Base-by-base conservation (phyloP, 805 yeast species). In the Schwanniomyces polymorphus region DNA sequence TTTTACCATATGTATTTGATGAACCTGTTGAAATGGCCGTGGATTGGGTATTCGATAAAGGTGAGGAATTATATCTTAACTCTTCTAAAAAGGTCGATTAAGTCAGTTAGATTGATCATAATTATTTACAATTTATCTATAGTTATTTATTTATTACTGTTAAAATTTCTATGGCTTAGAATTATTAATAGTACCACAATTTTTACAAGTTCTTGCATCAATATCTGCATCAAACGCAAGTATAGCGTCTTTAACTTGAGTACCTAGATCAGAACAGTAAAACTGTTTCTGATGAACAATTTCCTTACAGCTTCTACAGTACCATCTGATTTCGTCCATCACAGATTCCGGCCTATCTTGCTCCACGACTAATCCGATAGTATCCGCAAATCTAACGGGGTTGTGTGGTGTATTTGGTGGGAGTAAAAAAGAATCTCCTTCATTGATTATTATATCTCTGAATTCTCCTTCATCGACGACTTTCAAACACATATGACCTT, bases 321-420 rank as follows among this genome's bases (percentile, higher is more conserved):
- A 91, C 97, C 97, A 91, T 57, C 97, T 76, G 57, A 91, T 72
- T 52, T 80, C 79, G 63, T 91, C 97, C 49, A 79, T 74, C 18
- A 78, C 70, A 1, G 80, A 88, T 42, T 70, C 71, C 0, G 97
- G 96, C 55, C 97, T 76, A 61, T 90, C 96, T 66, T 91, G 97
- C 60, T 91, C 97, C 14, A 91, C 86, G 2, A 91, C 97, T 38
- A 91, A 72, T 0, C 97, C 97, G 14, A 91, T 84, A 0, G 97
- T 90, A 57, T 91, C 73, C 2, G 86, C 86, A 63, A 81, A 91
- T 57, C 97, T 74, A 7, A 88, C 92, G 0, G 97, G 97, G 56
- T 85, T 87, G 64, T 91, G 97, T 1, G 97, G 97, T 2, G 80
- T 79, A 60, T 88, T 88, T 0, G 85, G 85, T 1, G 97, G 97